Percentiles rank a stretch among this genome's conserved stretches.
These are phyloP conservation scores for Camptophora hylomeconis DNA, from an alignment of 2,329 filamentous ascomycete species.

Conservation along the genomic window DNA sequence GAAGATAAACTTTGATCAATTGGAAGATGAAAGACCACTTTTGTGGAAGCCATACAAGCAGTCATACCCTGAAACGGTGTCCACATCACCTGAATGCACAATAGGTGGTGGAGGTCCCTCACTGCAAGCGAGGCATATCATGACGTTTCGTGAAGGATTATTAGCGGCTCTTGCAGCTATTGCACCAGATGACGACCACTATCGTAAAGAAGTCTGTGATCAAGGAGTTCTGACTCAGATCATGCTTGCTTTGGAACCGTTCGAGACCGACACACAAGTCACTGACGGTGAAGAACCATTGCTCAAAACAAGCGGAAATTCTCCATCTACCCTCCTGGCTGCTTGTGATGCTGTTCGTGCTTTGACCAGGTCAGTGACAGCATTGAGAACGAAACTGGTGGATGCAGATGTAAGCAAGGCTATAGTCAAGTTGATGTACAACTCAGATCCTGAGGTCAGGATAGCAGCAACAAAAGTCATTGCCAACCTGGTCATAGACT, in stretches of 20 bases:
- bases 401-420: conserved; percentile 73
- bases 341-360: conserved; percentile 73
- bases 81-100: conserved; percentile 2
- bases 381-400: conserved; percentile 73
- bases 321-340: conserved; percentile 64
- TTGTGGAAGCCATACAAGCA: conserved; percentile 14
- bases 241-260: conserved; percentile 64
- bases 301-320: conserved; percentile 50
- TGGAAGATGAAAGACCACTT: conserved; percentile 27
- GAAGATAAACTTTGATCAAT: conserved; percentile 52
- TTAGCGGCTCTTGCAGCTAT: conserved; percentile 73
- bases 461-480: conserved; percentile 74
- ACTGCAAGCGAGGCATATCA: conserved; percentile 51
- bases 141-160: conserved; percentile 62
- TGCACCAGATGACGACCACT: conserved; percentile 67
- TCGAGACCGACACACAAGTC: conserved; percentile 21
- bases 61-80: conserved; percentile 1
- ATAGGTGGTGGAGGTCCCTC: conserved; percentile 40
- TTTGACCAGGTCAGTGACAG: conserved; percentile 70
- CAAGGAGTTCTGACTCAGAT: conserved; percentile 71
- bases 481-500: conserved; percentile 74
- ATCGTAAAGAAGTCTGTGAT: conserved; percentile 69
- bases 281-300: conserved; percentile 1
- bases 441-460: conserved; percentile 65
- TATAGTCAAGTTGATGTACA: conserved; percentile 60